These are phyloP conservation scores for Hygrophila difformis DNA, from an alignment of 257 asterid genomes.

Conservation along the genomic window DNA sequence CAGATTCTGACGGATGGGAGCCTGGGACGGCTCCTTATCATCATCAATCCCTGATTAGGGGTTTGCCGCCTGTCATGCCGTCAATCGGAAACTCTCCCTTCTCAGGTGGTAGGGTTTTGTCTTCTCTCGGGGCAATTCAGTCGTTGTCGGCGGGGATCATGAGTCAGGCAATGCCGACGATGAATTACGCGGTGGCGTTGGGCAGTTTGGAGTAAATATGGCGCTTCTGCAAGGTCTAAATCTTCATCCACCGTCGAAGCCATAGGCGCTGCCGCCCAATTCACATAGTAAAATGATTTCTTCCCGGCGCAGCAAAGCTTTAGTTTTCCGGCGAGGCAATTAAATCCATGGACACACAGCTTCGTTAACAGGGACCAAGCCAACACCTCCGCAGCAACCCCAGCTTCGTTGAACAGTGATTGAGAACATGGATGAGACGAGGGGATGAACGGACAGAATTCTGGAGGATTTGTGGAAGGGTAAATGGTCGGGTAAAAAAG, in stretches of 20 bases:
- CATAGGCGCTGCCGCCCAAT: background rate
- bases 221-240: background rate
- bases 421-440: too few relatives aligned
- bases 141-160: background rate
- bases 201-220: background rate
- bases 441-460: too few relatives aligned
- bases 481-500: too few relatives aligned
- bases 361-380: background rate
- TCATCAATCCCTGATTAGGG: background rate
- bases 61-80: background rate
- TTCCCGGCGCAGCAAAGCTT: background rate
- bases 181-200: background rate
- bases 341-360: background rate
- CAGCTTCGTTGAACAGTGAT: background rate
- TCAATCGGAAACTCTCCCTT: background rate
- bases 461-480: too few relatives aligned
- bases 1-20: background rate
- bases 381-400: background rate
- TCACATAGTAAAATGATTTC: background rate
- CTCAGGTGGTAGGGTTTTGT: background rate
- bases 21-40: too few relatives aligned
- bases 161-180: background rate
- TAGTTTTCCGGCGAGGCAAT: background rate
- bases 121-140: background rate
- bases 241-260: background rate